These are phyloP conservation scores for Luzula sylvatica DNA, from an alignment of 176 grass and related monocot species.

Conservation along the genomic window DNA sequence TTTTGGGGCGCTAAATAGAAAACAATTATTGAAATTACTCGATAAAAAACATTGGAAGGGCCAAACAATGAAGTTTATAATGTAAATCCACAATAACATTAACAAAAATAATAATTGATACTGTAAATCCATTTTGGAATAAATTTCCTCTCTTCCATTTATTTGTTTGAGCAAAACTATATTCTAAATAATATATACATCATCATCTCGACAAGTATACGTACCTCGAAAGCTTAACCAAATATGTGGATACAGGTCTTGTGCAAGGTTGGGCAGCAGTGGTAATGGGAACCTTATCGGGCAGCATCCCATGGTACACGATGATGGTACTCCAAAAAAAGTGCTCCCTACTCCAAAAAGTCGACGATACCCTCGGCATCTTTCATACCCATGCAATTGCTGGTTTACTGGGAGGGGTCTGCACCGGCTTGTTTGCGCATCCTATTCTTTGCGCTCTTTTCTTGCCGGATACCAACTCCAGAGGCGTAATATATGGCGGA, in stretches of 20 bases:
- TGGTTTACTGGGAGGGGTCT: slow-evolving; percentile 35
- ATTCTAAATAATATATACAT: too few species aligned
- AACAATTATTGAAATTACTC: too few species aligned
- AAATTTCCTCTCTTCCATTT: too few species aligned
- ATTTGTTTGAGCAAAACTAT: too few species aligned
- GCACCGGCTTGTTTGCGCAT: slow-evolving; percentile 29
- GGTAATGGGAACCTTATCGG: slow-evolving; percentile 51
- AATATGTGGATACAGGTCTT: slow-evolving; percentile 19
- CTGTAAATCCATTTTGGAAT: too few species aligned
- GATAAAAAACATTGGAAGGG: too few species aligned
- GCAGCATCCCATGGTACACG: slow-evolving; percentile 64
- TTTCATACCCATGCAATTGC: slow-evolving; percentile 69
- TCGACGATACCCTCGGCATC: slow-evolving; percentile 67
- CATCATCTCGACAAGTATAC: too few species aligned
- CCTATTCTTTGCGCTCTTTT: slow-evolving; percentile 47
- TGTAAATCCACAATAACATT: too few species aligned
- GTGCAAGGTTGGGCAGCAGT: slow-evolving; percentile 68
- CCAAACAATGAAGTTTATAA: too few species aligned
- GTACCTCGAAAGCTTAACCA: background rate
- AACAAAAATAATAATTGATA: too few species aligned
- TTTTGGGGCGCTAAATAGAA: too few species aligned
- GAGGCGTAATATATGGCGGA: slow-evolving; percentile 43
- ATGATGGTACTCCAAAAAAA: slow-evolving; percentile 81
- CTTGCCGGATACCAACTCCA: slow-evolving; percentile 39
- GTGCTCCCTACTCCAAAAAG: slow-evolving; percentile 20